phyloP scores from a whole-genome alignment of 129 eudicot species.

The Daucus carota region DH1_v3.0 NC_030389.2:5545001-5545500 shows the following conservation, averaged over 20 bases:
- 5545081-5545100: no score
- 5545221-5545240: conserved; percentile 56
- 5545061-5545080: conserved; percentile 11
- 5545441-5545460: no score
- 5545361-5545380: no score
- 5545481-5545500: no score
- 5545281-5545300: conserved; percentile 42
- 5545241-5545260: conserved; percentile 55
- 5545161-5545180: conserved; percentile 28
- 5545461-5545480: no score
- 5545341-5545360: conserved; percentile 11
- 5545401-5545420: no score
- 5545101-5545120: no score
- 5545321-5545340: conserved; percentile 34
- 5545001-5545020: conserved; percentile 17
- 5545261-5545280: conserved; percentile 19
- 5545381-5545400: no score
- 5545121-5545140: conserved; percentile 8
- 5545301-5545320: conserved; percentile 39
- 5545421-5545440: no score
- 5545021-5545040: conserved; percentile 33
- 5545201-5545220: conserved; percentile 33
- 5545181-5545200: conserved; percentile 42
- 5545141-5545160: conserved; percentile 48
- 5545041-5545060: conserved; percentile 24